These are phyloP conservation scores for Andrographis paniculata DNA, from an alignment of 305 asterid species.

Conservation along the genomic window DNA sequence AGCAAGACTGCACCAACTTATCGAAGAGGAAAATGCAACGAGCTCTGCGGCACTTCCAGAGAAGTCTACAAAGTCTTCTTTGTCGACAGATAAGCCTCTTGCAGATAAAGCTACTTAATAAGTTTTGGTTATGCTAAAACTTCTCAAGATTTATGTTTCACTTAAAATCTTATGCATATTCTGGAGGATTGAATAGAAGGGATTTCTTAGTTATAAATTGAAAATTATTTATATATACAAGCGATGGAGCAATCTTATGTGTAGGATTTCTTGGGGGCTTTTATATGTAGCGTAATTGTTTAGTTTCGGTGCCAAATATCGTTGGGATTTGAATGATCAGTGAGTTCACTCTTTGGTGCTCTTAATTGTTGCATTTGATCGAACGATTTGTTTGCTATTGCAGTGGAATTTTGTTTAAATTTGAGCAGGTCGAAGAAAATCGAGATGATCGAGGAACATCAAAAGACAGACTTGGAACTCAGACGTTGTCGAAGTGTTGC, in stretches of 20 bases:
- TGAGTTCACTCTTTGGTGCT: no score
- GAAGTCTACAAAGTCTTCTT: slow-evolving; percentile 15
- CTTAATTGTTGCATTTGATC: neutral
- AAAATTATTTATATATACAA: neutral
- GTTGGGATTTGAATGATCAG: neutral
- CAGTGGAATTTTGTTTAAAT: neutral
- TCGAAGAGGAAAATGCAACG: slow-evolving; percentile 35
- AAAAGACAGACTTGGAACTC: neutral
- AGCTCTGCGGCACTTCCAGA: slow-evolving; percentile 23
- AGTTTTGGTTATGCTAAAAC: neutral
- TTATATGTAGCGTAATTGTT: neutral
- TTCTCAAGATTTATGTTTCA: neutral
- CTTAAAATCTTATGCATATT: neutral
- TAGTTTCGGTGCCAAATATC: neutral
- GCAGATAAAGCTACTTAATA: slow-evolving; percentile 24
- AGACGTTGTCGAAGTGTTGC: slow-evolving; percentile 17
- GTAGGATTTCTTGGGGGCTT: no score
- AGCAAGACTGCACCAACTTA: slow-evolving; percentile 44
- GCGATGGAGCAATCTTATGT: no score
- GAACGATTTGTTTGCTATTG: neutral
- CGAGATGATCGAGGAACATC: neutral
- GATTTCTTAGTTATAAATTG: neutral
- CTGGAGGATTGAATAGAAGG: neutral
- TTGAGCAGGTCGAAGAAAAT: neutral
- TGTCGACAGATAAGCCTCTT: slow-evolving; percentile 22